Evolutionary conservation across 176 grass and related monocot species (phyloP).

Genomic region (Ampelocalamus luodianensis): DNA sequence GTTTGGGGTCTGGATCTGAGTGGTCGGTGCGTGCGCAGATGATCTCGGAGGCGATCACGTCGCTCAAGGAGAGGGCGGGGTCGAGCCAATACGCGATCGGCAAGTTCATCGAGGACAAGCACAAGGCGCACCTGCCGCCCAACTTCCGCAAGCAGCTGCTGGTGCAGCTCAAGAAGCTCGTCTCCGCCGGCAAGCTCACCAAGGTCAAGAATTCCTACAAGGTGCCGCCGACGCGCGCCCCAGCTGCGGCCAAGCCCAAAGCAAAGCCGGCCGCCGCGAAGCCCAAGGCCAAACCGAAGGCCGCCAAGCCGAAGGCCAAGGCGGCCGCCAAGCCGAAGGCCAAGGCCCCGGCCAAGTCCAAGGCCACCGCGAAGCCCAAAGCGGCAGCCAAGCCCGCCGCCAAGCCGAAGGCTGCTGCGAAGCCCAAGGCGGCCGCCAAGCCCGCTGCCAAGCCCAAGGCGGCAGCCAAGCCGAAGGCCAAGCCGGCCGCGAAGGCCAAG

Average conservation of each 20-base stretch:
- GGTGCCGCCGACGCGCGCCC: constrained; percentile 34
- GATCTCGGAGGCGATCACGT: constrained; percentile 66
- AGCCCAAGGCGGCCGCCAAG: constrained; percentile 32
- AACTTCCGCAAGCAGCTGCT: constrained; percentile 70
- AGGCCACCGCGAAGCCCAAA: neutral
- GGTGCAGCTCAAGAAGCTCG: constrained; percentile 66
- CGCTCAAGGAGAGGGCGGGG: constrained; percentile 72
- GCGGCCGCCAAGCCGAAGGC: neutral
- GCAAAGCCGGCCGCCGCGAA: neutral
- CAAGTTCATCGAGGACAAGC: constrained; percentile 80
- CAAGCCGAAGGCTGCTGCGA: neutral
- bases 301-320: neutral
- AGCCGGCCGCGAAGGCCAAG: constrained; percentile 4
- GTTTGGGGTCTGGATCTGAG: constrained; percentile 28
- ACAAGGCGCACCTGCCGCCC: constrained; percentile 48
- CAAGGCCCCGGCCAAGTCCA: neutral
- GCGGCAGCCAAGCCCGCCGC: neutral
- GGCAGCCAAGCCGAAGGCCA: neutral
- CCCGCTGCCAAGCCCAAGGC: constrained; percentile 10
- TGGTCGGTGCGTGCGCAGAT: constrained; percentile 46
- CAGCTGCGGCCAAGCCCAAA: constrained; percentile 28
- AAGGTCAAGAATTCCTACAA: constrained; percentile 83
- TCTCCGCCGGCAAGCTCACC: constrained; percentile 65
- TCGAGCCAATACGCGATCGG: constrained; percentile 71
- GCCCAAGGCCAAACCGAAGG: constrained; percentile 1